Evolutionary conservation across 306 rosid species (phyloP).

Genomic region (Fragaria nilgerrensis): DNA sequence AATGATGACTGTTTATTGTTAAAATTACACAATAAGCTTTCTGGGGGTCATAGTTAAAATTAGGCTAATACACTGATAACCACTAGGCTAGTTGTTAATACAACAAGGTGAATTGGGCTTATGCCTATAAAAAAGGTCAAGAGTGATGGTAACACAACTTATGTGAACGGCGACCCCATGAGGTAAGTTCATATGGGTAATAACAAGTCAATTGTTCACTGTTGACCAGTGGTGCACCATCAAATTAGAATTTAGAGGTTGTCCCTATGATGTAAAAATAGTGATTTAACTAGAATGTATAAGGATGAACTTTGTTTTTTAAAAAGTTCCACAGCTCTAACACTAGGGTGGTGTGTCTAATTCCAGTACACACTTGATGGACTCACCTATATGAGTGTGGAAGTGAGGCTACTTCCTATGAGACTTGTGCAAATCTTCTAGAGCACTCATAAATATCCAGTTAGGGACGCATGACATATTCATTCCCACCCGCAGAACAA

Average conservation of each 20-base stretch:
- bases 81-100: too few species aligned
- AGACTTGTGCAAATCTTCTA: background rate
- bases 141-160: too few species aligned
- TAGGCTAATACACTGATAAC: too few species aligned
- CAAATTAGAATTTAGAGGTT: background rate
- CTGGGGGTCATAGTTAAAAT: too few species aligned
- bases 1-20: too few species aligned
- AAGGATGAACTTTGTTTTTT: background rate
- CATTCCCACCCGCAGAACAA: background rate
- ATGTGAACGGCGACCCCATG: too few species aligned
- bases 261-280: background rate
- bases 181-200: too few species aligned
- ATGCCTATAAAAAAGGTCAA: too few species aligned
- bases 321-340: background rate
- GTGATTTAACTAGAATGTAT: background rate
- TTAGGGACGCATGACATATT: background rate
- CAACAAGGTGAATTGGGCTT: too few species aligned
- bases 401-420: background rate
- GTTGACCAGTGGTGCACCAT: background rate
- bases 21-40: too few species aligned
- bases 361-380: background rate
- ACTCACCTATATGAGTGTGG: background rate
- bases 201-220: background rate
- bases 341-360: background rate
- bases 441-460: background rate